These are phyloP conservation scores for Ricinus communis DNA, from an alignment of 345 rosid genomes.

Conservation along the genomic window DNA sequence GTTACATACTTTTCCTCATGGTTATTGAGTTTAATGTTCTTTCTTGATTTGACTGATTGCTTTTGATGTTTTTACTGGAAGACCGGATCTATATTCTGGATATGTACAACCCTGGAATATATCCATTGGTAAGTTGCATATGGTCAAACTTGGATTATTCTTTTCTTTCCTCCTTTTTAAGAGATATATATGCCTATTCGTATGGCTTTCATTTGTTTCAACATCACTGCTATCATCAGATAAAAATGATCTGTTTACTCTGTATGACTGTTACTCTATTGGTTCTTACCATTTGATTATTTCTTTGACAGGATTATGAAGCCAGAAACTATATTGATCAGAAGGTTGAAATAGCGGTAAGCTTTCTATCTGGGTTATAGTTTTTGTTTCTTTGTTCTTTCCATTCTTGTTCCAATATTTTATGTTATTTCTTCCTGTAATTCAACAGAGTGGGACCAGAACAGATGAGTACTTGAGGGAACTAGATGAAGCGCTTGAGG, in stretches of 20 bases:
- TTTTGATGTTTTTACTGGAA: constrained; percentile 30
- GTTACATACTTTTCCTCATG: constrained; percentile 6
- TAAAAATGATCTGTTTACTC: constrained; percentile 9
- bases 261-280: background rate
- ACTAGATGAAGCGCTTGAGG: constrained; percentile 91
- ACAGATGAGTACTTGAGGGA: constrained; percentile 67
- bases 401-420: constrained; percentile 9
- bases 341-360: constrained; percentile 79
- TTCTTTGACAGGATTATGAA: constrained; percentile 54
- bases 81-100: constrained; percentile 84
- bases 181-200: background rate
- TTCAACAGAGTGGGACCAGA: constrained; percentile 69
- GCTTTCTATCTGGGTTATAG: no score
- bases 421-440: constrained; percentile 11
- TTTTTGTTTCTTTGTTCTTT: no score
- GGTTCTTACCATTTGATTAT: background rate
- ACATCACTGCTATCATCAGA: background rate
- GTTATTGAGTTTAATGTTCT: constrained; percentile 14
- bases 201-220: constrained; percentile 2
- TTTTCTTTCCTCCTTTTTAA: background rate
- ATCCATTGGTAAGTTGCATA: constrained; percentile 69
- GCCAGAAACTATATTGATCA: constrained; percentile 76
- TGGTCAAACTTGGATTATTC: constrained; percentile 9
- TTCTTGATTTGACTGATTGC: constrained; percentile 18
- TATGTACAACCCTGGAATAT: constrained; percentile 84